These are phyloP conservation scores for Apiospora pterosperma DNA, from an alignment of 2,329 filamentous ascomycete genomes.

Conservation along the genomic window DNA sequence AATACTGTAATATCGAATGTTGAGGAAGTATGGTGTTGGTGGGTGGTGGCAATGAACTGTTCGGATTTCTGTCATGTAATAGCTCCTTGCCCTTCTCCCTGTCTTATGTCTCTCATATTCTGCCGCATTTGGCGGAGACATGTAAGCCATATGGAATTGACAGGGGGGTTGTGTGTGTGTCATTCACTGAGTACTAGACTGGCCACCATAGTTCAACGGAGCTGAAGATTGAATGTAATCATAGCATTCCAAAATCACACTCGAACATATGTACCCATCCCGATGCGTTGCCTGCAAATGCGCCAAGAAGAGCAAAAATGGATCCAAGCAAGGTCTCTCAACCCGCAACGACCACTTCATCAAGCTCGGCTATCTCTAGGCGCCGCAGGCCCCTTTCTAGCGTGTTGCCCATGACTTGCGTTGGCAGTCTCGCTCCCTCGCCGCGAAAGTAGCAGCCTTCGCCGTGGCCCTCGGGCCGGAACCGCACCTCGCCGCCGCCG, in stretches of 20 bases:
- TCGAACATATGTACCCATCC: not conserved
- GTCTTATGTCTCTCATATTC: no score
- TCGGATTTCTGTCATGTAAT: no score
- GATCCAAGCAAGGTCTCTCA: not conserved
- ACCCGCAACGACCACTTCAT: not conserved
- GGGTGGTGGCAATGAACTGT: no score
- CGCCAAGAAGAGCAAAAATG: no score
- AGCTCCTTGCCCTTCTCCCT: no score
- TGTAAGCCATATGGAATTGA: no score
- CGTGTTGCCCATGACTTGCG: conserved; percentile 11
- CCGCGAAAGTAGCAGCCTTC: conserved; percentile 17
- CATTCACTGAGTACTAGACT: not conserved
- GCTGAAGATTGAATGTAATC: not conserved
- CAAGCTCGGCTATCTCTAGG: not conserved
- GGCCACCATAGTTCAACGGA: not conserved
- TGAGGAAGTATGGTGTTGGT: no score
- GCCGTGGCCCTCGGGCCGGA: conserved; percentile 10
- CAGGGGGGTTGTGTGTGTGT: not conserved
- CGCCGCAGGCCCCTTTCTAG: conserved; percentile 10
- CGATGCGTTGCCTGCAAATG: not conserved
- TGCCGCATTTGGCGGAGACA: no score
- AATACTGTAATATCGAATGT: no score
- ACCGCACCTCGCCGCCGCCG: conserved; percentile 1
- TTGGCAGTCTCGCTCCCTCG: conserved; percentile 8
- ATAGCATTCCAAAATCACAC: not conserved